phyloP scores from a whole-genome alignment of 192 early-diverging fungal species.

The Dispira simplex region DNA sequence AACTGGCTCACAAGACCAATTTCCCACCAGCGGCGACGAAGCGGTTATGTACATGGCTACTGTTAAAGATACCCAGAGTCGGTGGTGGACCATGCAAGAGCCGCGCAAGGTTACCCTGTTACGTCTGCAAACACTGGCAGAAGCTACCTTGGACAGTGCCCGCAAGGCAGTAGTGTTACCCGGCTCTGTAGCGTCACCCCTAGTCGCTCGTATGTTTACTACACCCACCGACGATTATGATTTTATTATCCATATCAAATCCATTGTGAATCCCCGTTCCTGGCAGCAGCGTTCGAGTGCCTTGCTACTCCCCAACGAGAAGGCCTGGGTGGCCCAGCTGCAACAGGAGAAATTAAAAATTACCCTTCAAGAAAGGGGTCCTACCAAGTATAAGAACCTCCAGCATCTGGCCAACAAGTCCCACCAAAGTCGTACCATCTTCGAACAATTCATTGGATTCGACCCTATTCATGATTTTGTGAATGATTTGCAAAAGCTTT shows the following conservation, averaged over 20 bases:
- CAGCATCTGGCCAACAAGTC: too few relatives aligned
- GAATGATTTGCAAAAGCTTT: background rate
- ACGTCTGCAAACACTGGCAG: background rate
- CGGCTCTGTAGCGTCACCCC: background rate
- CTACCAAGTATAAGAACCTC: too few relatives aligned
- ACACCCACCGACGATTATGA: background rate
- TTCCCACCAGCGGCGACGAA: background rate
- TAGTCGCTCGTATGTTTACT: background rate
- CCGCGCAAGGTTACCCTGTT: background rate
- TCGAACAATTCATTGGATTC: background rate
- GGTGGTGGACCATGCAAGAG: slow-evolving; percentile 1
- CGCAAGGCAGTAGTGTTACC: background rate
- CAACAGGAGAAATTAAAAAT: too few relatives aligned
- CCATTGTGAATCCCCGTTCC: background rate
- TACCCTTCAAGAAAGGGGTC: too few relatives aligned
- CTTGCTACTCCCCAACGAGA: too few relatives aligned
- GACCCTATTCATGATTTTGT: background rate
- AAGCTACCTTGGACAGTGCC: background rate
- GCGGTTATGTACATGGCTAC: background rate
- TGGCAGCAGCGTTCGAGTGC: too few relatives aligned
- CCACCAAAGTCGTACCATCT: too few relatives aligned
- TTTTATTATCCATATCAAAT: background rate
- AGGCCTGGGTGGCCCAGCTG: too few relatives aligned
- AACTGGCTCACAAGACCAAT: background rate
- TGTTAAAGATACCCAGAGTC: background rate